Evolutionary conservation across 768 basidiomycete genomes (phyloP).

Genomic region (Rhizopogon salebrosus): DNA sequence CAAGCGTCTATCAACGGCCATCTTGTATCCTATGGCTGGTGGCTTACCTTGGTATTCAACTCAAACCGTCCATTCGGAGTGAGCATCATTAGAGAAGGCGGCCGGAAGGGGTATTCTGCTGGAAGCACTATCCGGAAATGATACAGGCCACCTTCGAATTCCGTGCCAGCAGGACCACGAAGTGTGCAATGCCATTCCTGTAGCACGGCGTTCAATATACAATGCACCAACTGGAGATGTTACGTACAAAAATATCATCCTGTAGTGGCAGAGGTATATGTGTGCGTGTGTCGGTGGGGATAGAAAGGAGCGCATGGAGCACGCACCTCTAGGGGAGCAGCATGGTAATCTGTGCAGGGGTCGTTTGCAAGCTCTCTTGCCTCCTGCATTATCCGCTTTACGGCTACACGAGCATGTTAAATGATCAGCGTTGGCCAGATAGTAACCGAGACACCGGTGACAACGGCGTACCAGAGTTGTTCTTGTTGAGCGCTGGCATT

Average conservation of each 20-base stretch:
- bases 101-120: slow-evolving; percentile 93
- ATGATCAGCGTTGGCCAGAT: not conserved
- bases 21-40: not conserved
- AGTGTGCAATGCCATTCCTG: slow-evolving; percentile 98
- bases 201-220: slow-evolving; percentile 13
- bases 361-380: slow-evolving; percentile 84
- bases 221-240: not conserved
- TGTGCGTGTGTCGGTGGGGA: slow-evolving; percentile 7
- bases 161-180: slow-evolving; percentile 80
- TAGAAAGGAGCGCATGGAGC: not conserved
- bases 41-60: slow-evolving; percentile 83
- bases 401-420: slow-evolving; percentile 42
- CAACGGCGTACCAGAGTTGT: slow-evolving; percentile 78
- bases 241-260: slow-evolving; percentile 86
- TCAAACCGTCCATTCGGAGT: slow-evolving; percentile 98
- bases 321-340: slow-evolving; percentile 69
- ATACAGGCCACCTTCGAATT: slow-evolving; percentile 94
- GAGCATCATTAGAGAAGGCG: slow-evolving; percentile 92
- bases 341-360: slow-evolving; percentile 81
- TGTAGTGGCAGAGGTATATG: slow-evolving; percentile 24
- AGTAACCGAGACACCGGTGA: not conserved
- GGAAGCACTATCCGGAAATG: slow-evolving; percentile 90
- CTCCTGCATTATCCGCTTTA: slow-evolving; percentile 97
- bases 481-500: slow-evolving; percentile 66
- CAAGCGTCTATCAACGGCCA: not conserved